Base-by-base conservation (phyloP, 1,284 basidiomycete genomes). In the Cystobasidiaceae sp. region DNA sequence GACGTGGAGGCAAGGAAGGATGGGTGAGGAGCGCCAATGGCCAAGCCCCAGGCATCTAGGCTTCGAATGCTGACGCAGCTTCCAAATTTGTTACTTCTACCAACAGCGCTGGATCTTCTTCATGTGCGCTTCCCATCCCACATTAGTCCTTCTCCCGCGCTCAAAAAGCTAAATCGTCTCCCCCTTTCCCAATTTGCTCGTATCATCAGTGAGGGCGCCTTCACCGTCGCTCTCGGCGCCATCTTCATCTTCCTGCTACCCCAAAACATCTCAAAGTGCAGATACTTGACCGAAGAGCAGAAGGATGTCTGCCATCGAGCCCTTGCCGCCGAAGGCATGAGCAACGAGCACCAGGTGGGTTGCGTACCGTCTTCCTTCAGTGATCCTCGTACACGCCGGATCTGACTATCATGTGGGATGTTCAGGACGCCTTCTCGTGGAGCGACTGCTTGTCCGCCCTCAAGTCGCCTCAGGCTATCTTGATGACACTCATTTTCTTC, bases 1-100 rank as follows among this genome's bases (percentile, higher is more conserved):
- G 77, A 9, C 69, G 68, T 2, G 71, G 71, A 2, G 77, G 76
- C 0, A 55, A 77, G 15, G 67, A 67, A 11, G 78, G 78, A 0
- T 80, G 78, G 78, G 34, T 65, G 27, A 68, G 43, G 19, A 45
- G 45, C 4, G 23, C 21, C 5, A 43, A 17, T 11, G 37, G 15
- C 27, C n/a, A 11, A 11, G 37, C 11, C 37, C 25, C 5, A 17
- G 15, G 1, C 15, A 34, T 6, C n/a, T n/a, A 34, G 17, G 17
- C 13, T 34, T 32, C 33, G 17, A 28, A 13, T 7, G 28, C n/a
- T 27, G 34, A 39, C 51, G 21, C 8, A 55, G 25, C n/a, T 3
- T 15, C 13, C 13, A n/a, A 13, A 30, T 13, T 21, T 15, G 11
- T 15, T 19, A 5, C 27, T 17, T 56, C 19, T 25, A 8, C 21